Conservation (phyloP, 345 rosid species). For the Turnera subulata region DNA sequence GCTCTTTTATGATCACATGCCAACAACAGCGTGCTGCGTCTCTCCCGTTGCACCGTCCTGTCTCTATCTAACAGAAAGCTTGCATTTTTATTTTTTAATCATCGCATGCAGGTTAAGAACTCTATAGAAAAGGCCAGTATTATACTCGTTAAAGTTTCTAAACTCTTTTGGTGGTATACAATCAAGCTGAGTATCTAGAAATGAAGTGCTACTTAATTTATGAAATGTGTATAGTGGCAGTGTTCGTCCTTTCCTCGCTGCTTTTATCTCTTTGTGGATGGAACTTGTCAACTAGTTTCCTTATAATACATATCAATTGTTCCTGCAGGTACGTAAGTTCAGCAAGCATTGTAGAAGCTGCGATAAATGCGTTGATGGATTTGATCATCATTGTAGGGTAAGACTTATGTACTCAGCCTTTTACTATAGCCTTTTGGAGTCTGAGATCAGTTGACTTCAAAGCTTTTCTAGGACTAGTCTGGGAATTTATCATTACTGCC, state of each 20-base stretch:
- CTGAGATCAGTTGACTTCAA: not conserved
- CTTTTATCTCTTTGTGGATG: not conserved
- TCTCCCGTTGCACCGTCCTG: no score
- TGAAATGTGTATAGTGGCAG: not conserved
- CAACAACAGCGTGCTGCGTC: no score
- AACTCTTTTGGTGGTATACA: not conserved
- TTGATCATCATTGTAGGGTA: slow-evolving; percentile 98
- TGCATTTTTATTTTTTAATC: no score
- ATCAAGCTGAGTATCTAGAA: not conserved
- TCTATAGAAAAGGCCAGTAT: not conserved
- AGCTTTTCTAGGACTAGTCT: no score
- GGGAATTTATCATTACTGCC: not conserved
- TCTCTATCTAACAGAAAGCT: no score
- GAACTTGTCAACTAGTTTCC: not conserved
- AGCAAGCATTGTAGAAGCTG: slow-evolving; percentile 99
- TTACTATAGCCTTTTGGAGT: slow-evolving; percentile 5
- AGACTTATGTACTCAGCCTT: slow-evolving; percentile 21
- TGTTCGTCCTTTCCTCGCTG: not conserved
- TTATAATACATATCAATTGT: not conserved
- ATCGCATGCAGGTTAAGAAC: no score
- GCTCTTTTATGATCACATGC: not conserved
- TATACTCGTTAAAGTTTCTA: not conserved
- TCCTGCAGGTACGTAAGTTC: slow-evolving; percentile 66
- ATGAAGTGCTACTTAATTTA: not conserved
- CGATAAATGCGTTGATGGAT: slow-evolving; percentile 90